phyloP scores from a whole-genome alignment of 768 basidiomycete species.

The Mycena albidolilacea region DNA sequence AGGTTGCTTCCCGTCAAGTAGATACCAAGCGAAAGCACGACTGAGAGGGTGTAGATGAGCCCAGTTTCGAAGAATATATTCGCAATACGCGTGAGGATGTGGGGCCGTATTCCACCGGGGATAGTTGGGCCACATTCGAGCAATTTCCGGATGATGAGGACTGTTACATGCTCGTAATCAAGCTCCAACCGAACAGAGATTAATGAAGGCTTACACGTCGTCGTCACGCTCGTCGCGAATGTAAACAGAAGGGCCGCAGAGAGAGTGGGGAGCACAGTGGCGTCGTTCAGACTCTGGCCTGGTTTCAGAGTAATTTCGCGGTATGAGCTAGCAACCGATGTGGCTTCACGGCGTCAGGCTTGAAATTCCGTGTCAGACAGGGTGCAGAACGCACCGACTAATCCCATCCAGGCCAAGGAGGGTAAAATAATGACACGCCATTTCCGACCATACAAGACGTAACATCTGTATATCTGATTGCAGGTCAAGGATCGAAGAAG shows the following conservation, averaged over 20 bases:
- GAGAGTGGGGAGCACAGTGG: conserved; percentile 9
- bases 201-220: conserved; percentile 16
- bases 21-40: conserved; percentile 16
- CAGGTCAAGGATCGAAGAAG: not conserved
- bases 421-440: conserved; percentile 25
- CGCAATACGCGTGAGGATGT: conserved; percentile 7
- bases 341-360: not conserved
- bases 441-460: conserved; percentile 22
- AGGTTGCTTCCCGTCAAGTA: conserved; percentile 26
- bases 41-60: conserved; percentile 23
- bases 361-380: not conserved
- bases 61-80: conserved; percentile 33
- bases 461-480: conserved; percentile 28
- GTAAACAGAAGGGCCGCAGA: conserved; percentile 16
- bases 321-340: not conserved
- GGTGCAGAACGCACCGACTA: conserved; percentile 6
- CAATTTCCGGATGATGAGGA: conserved; percentile 19
- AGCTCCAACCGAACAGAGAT: not conserved
- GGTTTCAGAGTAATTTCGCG: not conserved
- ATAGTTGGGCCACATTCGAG: too few relatives aligned
- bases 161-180: not conserved
- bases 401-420: not conserved
- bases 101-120: not conserved
- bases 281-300: conserved; percentile 4
- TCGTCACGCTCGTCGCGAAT: conserved; percentile 23